These are phyloP conservation scores for Seiridium unicorne DNA, from an alignment of 2,329 filamentous ascomycete species.

Conservation along the genomic window DNA sequence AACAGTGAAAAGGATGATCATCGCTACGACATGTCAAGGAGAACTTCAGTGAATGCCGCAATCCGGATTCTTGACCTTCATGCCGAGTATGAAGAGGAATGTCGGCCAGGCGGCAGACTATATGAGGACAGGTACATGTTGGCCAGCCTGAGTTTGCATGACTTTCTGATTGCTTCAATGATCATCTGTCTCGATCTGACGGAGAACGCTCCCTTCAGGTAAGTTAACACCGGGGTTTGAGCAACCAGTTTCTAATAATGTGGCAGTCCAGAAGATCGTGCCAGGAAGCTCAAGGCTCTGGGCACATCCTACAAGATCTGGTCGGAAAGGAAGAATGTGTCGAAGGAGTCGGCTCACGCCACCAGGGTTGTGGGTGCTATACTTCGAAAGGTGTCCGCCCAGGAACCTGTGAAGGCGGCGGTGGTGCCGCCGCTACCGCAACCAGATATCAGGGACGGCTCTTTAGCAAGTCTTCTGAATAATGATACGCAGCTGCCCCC, in stretches of 20 bases:
- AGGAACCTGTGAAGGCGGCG: slow-evolving; percentile 18
- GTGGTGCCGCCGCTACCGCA: slow-evolving; percentile 18
- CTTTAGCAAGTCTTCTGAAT: slow-evolving; percentile 29
- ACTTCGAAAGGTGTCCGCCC: slow-evolving; percentile 33
- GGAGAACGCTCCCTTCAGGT: slow-evolving; percentile 37
- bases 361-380: slow-evolving; percentile 41
- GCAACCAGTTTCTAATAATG: slow-evolving; percentile 12
- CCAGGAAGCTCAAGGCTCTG: slow-evolving; percentile 33
- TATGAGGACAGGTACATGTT: slow-evolving; percentile 53
- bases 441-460: slow-evolving; percentile 26
- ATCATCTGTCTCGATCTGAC: slow-evolving; percentile 53
- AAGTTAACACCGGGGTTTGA: slow-evolving; percentile 11
- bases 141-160: slow-evolving; percentile 50
- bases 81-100: slow-evolving; percentile 44
- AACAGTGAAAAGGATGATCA: slow-evolving; percentile 35
- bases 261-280: slow-evolving; percentile 26
- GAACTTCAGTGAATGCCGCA: slow-evolving; percentile 41
- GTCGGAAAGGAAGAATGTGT: slow-evolving; percentile 34
- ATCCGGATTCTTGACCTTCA: slow-evolving; percentile 44
- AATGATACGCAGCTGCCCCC: slow-evolving; percentile 24
- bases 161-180: slow-evolving; percentile 60
- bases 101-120: slow-evolving; percentile 47
- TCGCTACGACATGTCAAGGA: slow-evolving; percentile 36
- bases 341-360: slow-evolving; percentile 41
- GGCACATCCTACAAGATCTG: slow-evolving; percentile 41